Percentiles rank a stretch among this genome's conserved stretches.
Evolutionary conservation across 2,329 filamentous ascomycete genomes (phyloP).

Genomic region (Albifimbria verrucaria): DNA sequence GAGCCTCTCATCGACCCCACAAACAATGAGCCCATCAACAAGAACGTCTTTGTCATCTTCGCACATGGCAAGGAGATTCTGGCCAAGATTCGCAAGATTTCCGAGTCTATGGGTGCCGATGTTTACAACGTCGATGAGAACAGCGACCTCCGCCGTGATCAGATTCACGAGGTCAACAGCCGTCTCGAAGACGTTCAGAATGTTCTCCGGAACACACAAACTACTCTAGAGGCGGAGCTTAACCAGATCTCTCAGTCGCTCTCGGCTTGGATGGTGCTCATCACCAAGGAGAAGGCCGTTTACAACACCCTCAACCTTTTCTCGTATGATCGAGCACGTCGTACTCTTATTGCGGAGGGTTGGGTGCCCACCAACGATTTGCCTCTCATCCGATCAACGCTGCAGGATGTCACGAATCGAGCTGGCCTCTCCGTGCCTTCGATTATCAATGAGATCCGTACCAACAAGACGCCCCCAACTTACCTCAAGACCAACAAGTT

Average conservation of each 20-base stretch:
- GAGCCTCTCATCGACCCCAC: constrained; percentile 88
- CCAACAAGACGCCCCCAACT: constrained; percentile 95
- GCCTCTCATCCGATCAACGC: constrained; percentile 81
- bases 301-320: constrained; percentile 95
- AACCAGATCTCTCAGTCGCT: constrained; percentile 90
- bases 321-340: constrained; percentile 92
- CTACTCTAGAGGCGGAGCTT: constrained; percentile 87
- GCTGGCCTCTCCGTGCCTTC: constrained; percentile 96
- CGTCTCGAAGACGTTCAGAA: constrained; percentile 87
- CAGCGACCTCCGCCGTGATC: constrained; percentile 88
- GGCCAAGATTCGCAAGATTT: constrained; percentile 98
- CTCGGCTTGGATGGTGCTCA: constrained; percentile 94
- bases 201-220: constrained; percentile 92
- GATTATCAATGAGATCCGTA: constrained; percentile 96
- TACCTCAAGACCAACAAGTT: constrained; percentile 99
- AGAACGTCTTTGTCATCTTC: constrained; percentile 99
- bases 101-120: constrained; percentile 92
- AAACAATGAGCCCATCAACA: constrained; percentile 87
- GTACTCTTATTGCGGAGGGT: constrained; percentile 94
- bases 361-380: constrained; percentile 95
- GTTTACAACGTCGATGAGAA: constrained; percentile 98
- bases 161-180: constrained; percentile 96
- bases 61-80: constrained; percentile 98
- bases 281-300: constrained; percentile 97
- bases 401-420: constrained; percentile 94